A percentile compares a stretch with the other conserved stretches of the same genome.
Evolutionary conservation across 257 asterid genomes (phyloP).

Genomic region (Solanum ahanhuiri): DNA sequence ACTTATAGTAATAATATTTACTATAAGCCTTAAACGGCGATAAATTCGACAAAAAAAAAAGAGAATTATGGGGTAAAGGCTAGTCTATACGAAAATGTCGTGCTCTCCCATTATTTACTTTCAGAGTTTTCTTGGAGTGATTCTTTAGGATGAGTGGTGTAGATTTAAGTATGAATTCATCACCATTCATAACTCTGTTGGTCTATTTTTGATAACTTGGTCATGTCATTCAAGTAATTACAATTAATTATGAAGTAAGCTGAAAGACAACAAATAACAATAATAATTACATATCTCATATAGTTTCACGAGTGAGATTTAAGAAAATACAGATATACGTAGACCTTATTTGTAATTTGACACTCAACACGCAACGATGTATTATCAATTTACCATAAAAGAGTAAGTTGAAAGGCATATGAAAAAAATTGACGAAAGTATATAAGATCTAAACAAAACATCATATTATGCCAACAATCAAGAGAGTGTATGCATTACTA

Average conservation of each 20-base stretch:
- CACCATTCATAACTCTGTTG: neutral
- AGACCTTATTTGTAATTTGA: too few relatives aligned
- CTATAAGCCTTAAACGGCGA: neutral
- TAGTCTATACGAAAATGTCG: neutral
- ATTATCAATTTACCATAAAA: too few relatives aligned
- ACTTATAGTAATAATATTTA: too few relatives aligned
- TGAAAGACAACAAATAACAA: neutral
- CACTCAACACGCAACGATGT: too few relatives aligned
- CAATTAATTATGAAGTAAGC: neutral
- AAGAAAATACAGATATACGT: rapidly evolving
- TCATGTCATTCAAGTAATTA: neutral
- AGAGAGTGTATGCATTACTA: neutral
- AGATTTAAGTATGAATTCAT: neutral
- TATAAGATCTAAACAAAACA: neutral
- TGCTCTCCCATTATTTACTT: neutral
- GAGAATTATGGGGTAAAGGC: neutral
- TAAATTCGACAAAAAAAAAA: neutral
- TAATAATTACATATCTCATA: too few relatives aligned
- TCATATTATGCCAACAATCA: neutral
- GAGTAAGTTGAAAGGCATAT: too few relatives aligned
- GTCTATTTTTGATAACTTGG: neutral
- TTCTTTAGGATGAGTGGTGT: neutral
- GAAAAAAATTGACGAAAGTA: neutral
- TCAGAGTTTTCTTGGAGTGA: neutral
- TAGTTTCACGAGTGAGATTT: too few relatives aligned